Base-by-base conservation (phyloP, 140 eudicot genomes). In the Bidens hawaiensis region DNA sequence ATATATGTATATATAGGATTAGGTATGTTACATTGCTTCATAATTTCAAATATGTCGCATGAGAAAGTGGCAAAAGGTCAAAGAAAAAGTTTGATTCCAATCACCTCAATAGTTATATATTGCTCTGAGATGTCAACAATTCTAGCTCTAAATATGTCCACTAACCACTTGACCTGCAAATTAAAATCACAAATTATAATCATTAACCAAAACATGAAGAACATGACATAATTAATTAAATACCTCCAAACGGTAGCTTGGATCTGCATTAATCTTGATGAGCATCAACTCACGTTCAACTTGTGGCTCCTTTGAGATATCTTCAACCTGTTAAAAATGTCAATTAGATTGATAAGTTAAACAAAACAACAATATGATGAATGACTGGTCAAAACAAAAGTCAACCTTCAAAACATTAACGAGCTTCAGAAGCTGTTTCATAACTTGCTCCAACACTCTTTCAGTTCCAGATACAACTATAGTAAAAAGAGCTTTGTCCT, bases 231-330 rank as follows among this genome's bases (percentile, higher is more conserved):
- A 66, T 33, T 67, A 24, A 18, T 51, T 51, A 13, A 23, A 24
- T 13, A 93, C 99, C 99, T 93, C 95, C 21, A 79, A 71, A 51
- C 81, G 93, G 55, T 85, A 72, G 45, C 64, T 65, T 46, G 95
- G 96, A 63, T 88, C 89, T 11, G 95, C 95, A 69, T 81, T 88
- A 38, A 93, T 86, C 75, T 93, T 93, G 41, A 93, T 78, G 62
- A 93, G 99, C 96, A 93, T 93, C 71, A 93, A 64, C 65, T 93
- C 99, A 56, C 99, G 89, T 83, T 93, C 99, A 64, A 93, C 99
- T 71, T 93, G 99, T 26, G 99, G 96, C 76, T 88, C 96, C 76
- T 85, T 85, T 19, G 96, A 93, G 62, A 93, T 66, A 76, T 93
- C 99, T 64, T 78, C 95, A 67, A 90, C 97, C 97, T 90, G 78